phyloP scores from a whole-genome alignment of 768 basidiomycete genomes.

The Suillus subalutaceus region DNA sequence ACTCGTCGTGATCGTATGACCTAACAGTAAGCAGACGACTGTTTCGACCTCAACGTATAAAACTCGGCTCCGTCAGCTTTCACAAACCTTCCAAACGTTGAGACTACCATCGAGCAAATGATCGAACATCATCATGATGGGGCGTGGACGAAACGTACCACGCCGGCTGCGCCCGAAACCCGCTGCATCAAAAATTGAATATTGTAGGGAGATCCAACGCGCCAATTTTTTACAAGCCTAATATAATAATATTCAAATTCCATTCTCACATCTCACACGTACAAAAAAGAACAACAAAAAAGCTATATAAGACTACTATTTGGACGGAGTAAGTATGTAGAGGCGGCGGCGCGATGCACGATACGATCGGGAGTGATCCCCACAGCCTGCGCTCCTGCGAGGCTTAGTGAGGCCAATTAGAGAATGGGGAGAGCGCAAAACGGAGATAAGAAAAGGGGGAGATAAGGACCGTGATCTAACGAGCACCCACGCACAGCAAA shows the following conservation, averaged over 20 bases:
- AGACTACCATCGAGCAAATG: no score
- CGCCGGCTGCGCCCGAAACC: no score
- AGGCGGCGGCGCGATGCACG: neutral
- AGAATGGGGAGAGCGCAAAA: neutral
- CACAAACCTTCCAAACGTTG: no score
- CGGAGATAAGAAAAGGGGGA: neutral
- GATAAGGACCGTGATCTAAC: neutral
- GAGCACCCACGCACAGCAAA: neutral
- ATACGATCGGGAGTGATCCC: neutral
- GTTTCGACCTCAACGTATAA: no score
- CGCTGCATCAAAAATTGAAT: no score
- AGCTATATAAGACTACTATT: constrained; percentile 3
- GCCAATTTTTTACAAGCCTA: neutral
- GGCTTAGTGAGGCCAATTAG: neutral
- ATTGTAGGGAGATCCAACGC: neutral
- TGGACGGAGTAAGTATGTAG: neutral
- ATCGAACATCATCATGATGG: no score
- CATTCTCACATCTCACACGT: neutral
- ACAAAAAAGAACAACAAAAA: neutral
- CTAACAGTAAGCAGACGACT: no score
- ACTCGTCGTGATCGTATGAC: no score
- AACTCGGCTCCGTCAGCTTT: no score
- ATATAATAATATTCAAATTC: neutral
- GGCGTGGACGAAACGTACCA: no score
- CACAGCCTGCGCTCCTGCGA: no score